A percentile compares a stretch with the other conserved stretches of the same genome.
Evolutionary conservation across 495 filamentous ascomycete genomes (phyloP).

Genomic region (Penicillium ucsense): DNA sequence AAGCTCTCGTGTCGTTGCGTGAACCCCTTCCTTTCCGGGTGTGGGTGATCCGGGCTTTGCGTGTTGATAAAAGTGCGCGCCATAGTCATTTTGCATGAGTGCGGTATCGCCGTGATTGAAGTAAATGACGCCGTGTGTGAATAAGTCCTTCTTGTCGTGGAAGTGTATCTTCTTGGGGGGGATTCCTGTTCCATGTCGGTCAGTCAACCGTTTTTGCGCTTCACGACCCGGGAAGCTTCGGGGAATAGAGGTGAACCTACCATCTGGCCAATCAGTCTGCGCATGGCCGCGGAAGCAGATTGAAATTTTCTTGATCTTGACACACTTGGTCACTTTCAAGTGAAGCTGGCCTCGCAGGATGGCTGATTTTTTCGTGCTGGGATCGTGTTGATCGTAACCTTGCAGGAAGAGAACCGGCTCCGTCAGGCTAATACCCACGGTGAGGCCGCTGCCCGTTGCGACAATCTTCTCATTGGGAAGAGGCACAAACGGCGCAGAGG

Average conservation of each 20-base stretch:
- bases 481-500: constrained; percentile 25
- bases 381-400: constrained; percentile 78
- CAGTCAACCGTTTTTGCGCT: not conserved
- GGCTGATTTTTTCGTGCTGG: constrained; percentile 59
- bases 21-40: constrained; percentile 39
- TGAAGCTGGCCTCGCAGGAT: constrained; percentile 80
- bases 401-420: constrained; percentile 87
- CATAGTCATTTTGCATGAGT: constrained; percentile 58
- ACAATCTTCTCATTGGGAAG: constrained; percentile 55
- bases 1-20: constrained; percentile 31
- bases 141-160: constrained; percentile 60
- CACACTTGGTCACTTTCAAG: constrained; percentile 74
- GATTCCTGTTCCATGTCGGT: constrained; percentile 48
- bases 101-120: constrained; percentile 45
- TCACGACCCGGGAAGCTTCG: not conserved
- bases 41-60: constrained; percentile 31
- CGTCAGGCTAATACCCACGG: constrained; percentile 65
- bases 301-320: constrained; percentile 91
- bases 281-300: constrained; percentile 78
- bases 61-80: constrained; percentile 35
- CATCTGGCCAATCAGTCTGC: constrained; percentile 94
- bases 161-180: constrained; percentile 79
- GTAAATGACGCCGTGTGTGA: constrained; percentile 38
- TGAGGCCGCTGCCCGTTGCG: constrained; percentile 61
- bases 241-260: constrained; percentile 26